Percentiles rank a stretch among this genome's conserved stretches.
Evolutionary conservation across 805 yeast species (phyloP).

Genomic region (Candida berthetii): DNA sequence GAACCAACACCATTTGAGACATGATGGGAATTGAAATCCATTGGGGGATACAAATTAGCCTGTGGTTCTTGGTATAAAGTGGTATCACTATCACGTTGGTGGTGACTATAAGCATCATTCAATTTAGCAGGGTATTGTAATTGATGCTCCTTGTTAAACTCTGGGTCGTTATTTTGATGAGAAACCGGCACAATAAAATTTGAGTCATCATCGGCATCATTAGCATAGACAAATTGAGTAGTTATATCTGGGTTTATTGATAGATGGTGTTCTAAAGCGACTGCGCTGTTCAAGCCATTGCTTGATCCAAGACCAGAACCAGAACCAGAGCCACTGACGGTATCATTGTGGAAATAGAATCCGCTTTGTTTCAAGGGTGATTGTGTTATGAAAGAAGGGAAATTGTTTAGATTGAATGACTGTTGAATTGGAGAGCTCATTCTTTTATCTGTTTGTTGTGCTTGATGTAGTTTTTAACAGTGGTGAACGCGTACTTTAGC

Average conservation of each 20-base stretch:
- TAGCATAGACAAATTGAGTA: neutral
- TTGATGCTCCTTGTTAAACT: constrained; percentile 1
- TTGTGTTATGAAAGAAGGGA: neutral
- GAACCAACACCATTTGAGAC: no score
- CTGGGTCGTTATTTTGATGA: neutral
- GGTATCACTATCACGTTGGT: constrained; percentile 2
- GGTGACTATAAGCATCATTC: constrained; percentile 2
- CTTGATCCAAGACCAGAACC: no score
- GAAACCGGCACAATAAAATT: constrained; percentile 3
- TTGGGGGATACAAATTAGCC: constrained; percentile 11
- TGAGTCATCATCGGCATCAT: constrained; percentile 1
- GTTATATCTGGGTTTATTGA: neutral
- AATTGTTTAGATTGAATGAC: neutral
- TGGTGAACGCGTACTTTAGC: no score
- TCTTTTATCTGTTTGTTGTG: no score
- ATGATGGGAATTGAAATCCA: constrained; percentile 6
- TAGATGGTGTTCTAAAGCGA: no score
- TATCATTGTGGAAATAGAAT: neutral
- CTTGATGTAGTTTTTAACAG: no score
- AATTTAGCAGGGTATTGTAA: constrained; percentile 3
- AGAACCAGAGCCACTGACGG: no score
- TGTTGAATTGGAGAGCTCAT: constrained; percentile 1
- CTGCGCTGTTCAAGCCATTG: no score
- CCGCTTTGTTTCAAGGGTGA: neutral
- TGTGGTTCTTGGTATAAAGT: constrained; percentile 2